Percentiles rank a stretch among this genome's conserved stretches.
phyloP scores from a whole-genome alignment of 345 rosid genomes.

The Sonneratia alba region DNA sequence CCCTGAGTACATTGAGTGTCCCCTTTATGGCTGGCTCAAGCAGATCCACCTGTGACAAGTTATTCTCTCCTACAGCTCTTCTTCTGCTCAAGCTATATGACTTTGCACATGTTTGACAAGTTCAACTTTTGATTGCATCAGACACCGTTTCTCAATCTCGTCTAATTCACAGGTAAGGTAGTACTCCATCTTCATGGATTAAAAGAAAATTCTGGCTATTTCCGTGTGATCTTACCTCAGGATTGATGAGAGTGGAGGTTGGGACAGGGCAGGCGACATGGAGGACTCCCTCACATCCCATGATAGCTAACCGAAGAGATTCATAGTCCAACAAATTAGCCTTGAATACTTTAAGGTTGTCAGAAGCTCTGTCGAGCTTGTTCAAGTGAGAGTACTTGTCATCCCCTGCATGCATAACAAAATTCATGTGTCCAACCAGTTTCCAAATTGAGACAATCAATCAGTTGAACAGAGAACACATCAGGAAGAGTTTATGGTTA shows the following conservation, averaged over 20 bases:
- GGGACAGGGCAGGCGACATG: conserved; percentile 70
- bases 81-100: too few relatives aligned
- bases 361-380: conserved; percentile 39
- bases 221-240: conserved; percentile 14
- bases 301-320: conserved; percentile 33
- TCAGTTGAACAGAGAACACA: too few relatives aligned
- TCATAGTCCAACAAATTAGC: conserved; percentile 53
- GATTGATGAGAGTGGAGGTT: conserved; percentile 10
- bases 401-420: conserved; percentile 5
- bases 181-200: neutral
- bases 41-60: conserved; percentile 15
- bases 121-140: too few relatives aligned
- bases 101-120: too few relatives aligned
- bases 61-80: too few relatives aligned
- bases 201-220: too few relatives aligned
- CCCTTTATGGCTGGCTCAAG: conserved; percentile 23
- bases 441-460: too few relatives aligned
- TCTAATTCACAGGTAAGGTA: too few relatives aligned
- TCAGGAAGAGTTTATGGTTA: neutral
- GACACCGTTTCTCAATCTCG: too few relatives aligned
- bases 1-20: conserved; percentile 20
- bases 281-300: conserved; percentile 54
- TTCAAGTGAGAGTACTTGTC: conserved; percentile 45
- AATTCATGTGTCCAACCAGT: too few relatives aligned
- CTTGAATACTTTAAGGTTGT: conserved; percentile 55